Evolutionary conservation across 768 basidiomycete genomes (phyloP).

Genomic region (Leccinum rimulosum): DNA sequence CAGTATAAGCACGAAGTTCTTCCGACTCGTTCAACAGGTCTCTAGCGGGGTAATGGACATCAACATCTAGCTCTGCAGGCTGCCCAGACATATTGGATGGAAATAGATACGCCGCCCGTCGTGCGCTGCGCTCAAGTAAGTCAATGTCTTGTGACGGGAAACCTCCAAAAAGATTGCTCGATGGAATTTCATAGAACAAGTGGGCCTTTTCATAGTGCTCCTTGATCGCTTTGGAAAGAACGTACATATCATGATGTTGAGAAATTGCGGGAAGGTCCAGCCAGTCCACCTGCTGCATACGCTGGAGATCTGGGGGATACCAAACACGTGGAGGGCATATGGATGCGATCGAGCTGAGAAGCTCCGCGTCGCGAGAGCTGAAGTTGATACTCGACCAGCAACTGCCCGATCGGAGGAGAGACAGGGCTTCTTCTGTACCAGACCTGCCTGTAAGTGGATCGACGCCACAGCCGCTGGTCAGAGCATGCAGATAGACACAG

Average conservation of each 20-base stretch:
- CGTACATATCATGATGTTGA: constrained; percentile 30
- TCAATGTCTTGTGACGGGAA: constrained; percentile 1
- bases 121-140: constrained; percentile 15
- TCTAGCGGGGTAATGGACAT: constrained; percentile 11
- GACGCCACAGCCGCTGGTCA: not conserved
- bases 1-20: constrained; percentile 8
- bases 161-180: not conserved
- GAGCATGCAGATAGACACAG: constrained; percentile 9
- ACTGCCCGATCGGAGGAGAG: constrained; percentile 34
- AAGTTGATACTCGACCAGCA: constrained; percentile 40
- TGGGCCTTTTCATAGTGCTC: constrained; percentile 16
- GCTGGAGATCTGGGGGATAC: constrained; percentile 20
- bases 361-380: constrained; percentile 20
- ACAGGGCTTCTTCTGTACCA: not conserved
- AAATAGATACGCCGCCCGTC: constrained; percentile 11
- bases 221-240: constrained; percentile 26
- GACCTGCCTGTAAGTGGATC: not conserved
- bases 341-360: constrained; percentile 33
- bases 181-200: constrained; percentile 4
- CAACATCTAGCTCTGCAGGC: not conserved
- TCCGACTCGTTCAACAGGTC: not conserved
- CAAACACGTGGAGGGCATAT: constrained; percentile 30
- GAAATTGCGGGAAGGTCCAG: constrained; percentile 14
- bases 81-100: constrained; percentile 4
- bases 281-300: constrained; percentile 42